Evolutionary conservation across 352 stramenopile genomes (phyloP), one percentile per base, ranked within the genome.

Genomic region (Phytophthora agathidicida): DNA sequence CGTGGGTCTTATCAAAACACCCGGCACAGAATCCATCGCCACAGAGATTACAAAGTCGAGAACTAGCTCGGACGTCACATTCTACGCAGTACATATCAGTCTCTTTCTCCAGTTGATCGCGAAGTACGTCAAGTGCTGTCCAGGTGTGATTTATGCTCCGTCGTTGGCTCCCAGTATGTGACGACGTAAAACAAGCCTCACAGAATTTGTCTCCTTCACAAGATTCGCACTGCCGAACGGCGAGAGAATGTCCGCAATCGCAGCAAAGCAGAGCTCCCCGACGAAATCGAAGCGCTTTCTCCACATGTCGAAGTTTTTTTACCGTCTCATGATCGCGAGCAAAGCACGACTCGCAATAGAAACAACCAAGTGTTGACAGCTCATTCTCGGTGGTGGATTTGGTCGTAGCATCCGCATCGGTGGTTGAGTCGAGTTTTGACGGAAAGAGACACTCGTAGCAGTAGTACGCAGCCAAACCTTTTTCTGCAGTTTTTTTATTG

Each of bases 271-370:
- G 22, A 30, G 80, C 72, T 22, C 79, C 79, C 1, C 65, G 63
- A 23, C 71, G 56, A 32, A 92, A 93, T 23, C 84, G 81, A 11
- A 88, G 39, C 2, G 66, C 72, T 7, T 47, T 70, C 1, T 76
- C 46, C 7, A 78, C 49, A 50, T 90, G 84, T 13, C 59, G 69
- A 3, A 75, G 46, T 14, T 59, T 68, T 35, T 76, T 71, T 0
- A 68, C 71, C 11, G 77, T 90, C 24, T 75, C 54, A 32, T 94
- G 85, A 10, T 56, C 59, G 5, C 19, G 32, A 7, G 53, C 38
- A 44, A 88, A 91, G 58, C 83, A 93, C 2, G 51, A 33, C 30
- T 92, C 81, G 48, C 83, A 94, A 36, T 81, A 89, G 56, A 88
- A 93, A 8, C 60, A 80, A 1, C 74, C 71, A 13, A 10, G 5